phyloP scores from a whole-genome alignment of 2,329 filamentous ascomycete species.

The Epichloe brachyelytri region DNA sequence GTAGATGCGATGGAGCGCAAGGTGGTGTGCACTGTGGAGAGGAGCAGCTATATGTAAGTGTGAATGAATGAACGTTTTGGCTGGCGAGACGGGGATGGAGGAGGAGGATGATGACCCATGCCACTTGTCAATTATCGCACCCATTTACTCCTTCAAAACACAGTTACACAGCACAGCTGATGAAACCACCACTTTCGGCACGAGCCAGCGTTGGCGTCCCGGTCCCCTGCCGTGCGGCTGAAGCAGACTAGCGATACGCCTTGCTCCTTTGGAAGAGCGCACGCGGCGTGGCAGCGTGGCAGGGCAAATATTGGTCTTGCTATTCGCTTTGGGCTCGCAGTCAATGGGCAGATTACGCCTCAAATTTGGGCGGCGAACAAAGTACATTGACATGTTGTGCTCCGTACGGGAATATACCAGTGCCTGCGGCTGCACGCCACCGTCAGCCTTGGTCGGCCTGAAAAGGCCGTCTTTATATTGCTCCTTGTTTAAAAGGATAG shows the following conservation, averaged over 20 bases:
- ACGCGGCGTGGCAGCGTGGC: neutral
- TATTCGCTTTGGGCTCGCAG: neutral
- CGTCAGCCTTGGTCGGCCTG: neutral
- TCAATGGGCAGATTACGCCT: neutral
- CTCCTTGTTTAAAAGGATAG: too few species aligned
- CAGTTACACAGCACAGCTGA: neutral
- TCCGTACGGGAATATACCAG: neutral
- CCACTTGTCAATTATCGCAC: too few species aligned
- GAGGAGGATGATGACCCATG: too few species aligned
- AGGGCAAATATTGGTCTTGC: neutral
- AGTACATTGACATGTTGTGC: neutral
- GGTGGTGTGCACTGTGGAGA: too few species aligned
- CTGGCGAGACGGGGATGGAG: too few species aligned
- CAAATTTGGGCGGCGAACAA: neutral
- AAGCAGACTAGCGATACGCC: neutral
- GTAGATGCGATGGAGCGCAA: too few species aligned
- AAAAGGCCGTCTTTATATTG: too few species aligned
- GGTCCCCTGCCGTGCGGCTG: constrained; percentile 2
- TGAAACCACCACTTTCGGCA: neutral
- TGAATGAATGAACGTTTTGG: too few species aligned
- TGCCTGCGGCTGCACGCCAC: neutral
- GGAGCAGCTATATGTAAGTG: too few species aligned
- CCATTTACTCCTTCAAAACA: neutral
- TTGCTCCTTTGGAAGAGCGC: neutral
- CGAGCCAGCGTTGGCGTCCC: too few species aligned